Evolutionary conservation across 371 early-diverging fungal species (phyloP).

Genomic region (Dichotomocladium elegans): DNA sequence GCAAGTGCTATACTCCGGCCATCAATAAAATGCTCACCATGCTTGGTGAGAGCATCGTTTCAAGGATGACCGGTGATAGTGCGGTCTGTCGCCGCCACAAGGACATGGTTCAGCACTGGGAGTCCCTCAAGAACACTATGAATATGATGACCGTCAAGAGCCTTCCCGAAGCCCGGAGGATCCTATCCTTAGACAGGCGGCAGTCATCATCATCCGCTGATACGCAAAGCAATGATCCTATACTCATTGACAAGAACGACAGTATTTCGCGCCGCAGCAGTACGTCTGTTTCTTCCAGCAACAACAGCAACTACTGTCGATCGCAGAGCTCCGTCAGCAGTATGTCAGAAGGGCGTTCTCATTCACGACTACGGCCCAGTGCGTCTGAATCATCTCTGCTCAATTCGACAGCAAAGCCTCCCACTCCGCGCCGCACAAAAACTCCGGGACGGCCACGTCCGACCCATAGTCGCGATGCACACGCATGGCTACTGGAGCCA

Average conservation of each 20-base stretch:
- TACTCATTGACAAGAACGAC: not conserved
- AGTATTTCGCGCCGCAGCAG: not conserved
- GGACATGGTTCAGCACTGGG: slow-evolving; percentile 51
- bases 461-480: slow-evolving; percentile 3
- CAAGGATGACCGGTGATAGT: slow-evolving; percentile 41
- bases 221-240: too few relatives aligned
- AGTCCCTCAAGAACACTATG: slow-evolving; percentile 42
- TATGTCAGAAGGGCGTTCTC: slow-evolving; percentile 3
- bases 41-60: slow-evolving; percentile 52
- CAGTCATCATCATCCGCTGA: too few relatives aligned
- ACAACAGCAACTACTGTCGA: not conserved
- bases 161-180: slow-evolving; percentile 29
- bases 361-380: slow-evolving; percentile 9
- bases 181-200: too few relatives aligned
- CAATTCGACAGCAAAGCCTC: not conserved
- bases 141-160: slow-evolving; percentile 42
- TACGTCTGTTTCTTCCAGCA: not conserved
- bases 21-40: slow-evolving; percentile 56
- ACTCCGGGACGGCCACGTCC: not conserved
- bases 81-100: slow-evolving; percentile 41
- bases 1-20: slow-evolving; percentile 57
- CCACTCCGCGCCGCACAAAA: not conserved
- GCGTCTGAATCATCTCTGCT: slow-evolving; percentile 10
- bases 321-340: too few relatives aligned
- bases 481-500: slow-evolving; percentile 19